Base-by-base conservation (phyloP, 2,329 filamentous ascomycete species). In the Macroventuria anomochaeta region DNA sequence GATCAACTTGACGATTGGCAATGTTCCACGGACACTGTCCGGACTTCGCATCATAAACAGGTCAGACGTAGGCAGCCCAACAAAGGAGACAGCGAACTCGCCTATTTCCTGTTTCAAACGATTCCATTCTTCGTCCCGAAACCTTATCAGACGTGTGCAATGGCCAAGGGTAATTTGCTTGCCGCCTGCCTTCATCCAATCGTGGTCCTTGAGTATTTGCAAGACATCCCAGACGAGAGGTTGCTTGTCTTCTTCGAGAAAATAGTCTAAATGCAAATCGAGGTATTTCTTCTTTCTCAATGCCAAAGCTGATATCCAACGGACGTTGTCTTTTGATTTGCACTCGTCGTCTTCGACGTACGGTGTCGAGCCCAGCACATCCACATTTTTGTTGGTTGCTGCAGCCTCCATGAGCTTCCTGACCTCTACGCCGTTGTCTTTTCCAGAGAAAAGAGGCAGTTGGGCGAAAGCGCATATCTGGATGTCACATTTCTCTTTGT, bases 401-500 rank as follows among this genome's bases (percentile, higher is more conserved):
- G 85, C 81, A 2, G 74, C 58, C 17, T 76, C 65, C 59, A 88
- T 79, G 7, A 86, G 61, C 5, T 61, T 57, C 29, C 80, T 77
- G 61, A 88, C 87, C 36, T 79, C 69, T 1, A 75, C 72, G 13
- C 81, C 83, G 17, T 77, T 66, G 37, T 81, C 76, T 0, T 73
- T 63, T 2, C 80, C 79, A 1, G 85, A 85, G 67, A 88, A 87
- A 5, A 90, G 76, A 2, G 87, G 84, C 47, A 90, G 82, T 64
- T 91, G 88, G 6, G 88, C 88, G 73, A 90, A 91, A 1, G 82
- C 83, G 62, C 85, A 89, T 3, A 91, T 80, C 69, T 91, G 88
- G 5, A 91, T 73, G 6, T 82, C 74, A 55, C 87, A 83, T 7
- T 77, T 72, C 17, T 80, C 76, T 10, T 71, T 66, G 67, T 84